Conservation (phyloP, 129 eudicot species). For the Helichrysum umbraculigerum region DNA sequence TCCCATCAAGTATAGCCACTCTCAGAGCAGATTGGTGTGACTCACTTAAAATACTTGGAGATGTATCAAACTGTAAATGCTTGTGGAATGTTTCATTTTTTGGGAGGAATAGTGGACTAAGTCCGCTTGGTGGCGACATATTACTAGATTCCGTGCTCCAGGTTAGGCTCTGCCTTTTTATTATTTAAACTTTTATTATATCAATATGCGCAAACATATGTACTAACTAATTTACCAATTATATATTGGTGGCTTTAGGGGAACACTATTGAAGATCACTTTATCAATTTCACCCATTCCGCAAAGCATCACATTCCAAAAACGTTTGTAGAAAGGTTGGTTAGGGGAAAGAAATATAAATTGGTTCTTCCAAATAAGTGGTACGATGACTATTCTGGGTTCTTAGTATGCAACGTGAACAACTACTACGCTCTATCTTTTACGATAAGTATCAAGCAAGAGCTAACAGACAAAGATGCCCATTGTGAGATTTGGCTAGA, state of each 20-base stretch:
- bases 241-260: constrained; percentile 4
- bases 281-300: constrained; percentile 10
- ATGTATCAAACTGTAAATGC: constrained; percentile 20
- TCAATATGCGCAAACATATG: not conserved
- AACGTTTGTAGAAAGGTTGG: not conserved
- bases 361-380: constrained; percentile 5
- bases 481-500: not conserved
- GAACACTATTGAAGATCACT: constrained; percentile 20
- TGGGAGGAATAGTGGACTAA: not conserved
- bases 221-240: not conserved
- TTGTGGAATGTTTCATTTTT: constrained; percentile 13
- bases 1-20: constrained; percentile 18
- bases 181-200: not conserved
- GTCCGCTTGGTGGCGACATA: not conserved
- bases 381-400: constrained; percentile 12
- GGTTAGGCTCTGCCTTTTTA: constrained; percentile 2
- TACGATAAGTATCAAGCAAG: not conserved
- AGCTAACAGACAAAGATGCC: not conserved
- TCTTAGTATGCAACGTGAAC: constrained; percentile 5
- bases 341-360: not conserved
- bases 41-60: constrained; percentile 1
- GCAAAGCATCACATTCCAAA: not conserved
- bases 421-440: not conserved
- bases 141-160: not conserved
- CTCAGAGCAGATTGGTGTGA: constrained; percentile 5